Evolutionary conservation across 768 basidiomycete genomes (phyloP).

Genomic region (Russula griseocarnosa): DNA sequence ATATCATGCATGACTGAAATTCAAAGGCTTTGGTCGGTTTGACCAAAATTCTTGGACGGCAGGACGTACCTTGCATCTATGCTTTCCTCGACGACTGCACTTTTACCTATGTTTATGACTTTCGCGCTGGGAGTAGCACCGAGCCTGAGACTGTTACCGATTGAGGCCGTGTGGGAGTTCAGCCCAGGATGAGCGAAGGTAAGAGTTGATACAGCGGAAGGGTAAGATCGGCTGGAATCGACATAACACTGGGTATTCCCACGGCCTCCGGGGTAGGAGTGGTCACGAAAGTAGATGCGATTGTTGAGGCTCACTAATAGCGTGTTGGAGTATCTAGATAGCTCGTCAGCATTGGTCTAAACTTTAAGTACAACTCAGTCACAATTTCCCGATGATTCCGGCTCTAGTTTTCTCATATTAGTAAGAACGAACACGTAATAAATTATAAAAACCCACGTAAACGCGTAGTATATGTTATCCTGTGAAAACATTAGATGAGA

Average conservation of each 20-base stretch:
- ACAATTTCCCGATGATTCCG: slow-evolving; percentile 30
- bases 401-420: slow-evolving; percentile 20
- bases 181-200: neutral
- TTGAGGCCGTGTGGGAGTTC: neutral
- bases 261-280: neutral
- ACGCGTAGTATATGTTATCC: slow-evolving; percentile 14
- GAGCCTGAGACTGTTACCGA: no score
- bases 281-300: slow-evolving; percentile 24
- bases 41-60: neutral
- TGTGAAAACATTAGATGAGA: neutral
- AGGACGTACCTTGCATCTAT: neutral
- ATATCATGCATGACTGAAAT: neutral
- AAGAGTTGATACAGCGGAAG: neutral
- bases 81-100: neutral
- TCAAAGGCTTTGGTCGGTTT: neutral
- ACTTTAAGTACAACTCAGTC: neutral
- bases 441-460: neutral
- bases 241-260: neutral
- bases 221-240: neutral
- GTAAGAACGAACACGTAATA: neutral
- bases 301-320: slow-evolving; percentile 32
- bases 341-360: neutral
- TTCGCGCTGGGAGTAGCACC: no score
- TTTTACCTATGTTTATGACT: neutral
- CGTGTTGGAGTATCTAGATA: slow-evolving; percentile 29